phyloP scores from a whole-genome alignment of 129 eudicot genomes.

The Chrysanthemum makinoi region DNA sequence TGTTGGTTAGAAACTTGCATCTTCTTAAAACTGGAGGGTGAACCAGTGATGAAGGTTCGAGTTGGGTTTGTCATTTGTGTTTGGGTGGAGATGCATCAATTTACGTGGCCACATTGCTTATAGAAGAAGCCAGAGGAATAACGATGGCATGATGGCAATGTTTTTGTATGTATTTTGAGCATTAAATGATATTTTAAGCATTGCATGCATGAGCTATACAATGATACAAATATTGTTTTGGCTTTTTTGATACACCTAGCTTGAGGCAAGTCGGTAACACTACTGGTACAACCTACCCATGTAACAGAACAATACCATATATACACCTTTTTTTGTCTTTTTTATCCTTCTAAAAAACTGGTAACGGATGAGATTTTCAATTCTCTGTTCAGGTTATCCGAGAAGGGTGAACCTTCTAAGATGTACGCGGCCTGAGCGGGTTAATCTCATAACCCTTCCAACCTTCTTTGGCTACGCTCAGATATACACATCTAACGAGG shows the following conservation, averaged over 20 bases:
- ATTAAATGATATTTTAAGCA: slow-evolving; percentile 14
- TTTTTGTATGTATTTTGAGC: slow-evolving; percentile 31
- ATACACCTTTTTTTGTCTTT: too few relatives aligned
- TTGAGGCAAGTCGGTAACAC: neutral
- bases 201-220: neutral
- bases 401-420: too few relatives aligned
- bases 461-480: too few relatives aligned
- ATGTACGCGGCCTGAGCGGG: too few relatives aligned
- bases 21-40: slow-evolving; percentile 5
- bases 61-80: neutral
- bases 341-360: too few relatives aligned
- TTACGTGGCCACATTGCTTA: slow-evolving; percentile 21
- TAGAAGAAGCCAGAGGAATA: slow-evolving; percentile 14
- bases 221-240: neutral
- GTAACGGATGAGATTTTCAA: too few relatives aligned
- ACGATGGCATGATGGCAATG: slow-evolving; percentile 15
- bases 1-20: slow-evolving; percentile 14
- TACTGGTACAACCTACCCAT: too few relatives aligned
- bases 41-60: too few relatives aligned
- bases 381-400: too few relatives aligned
- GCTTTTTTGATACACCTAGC: neutral
- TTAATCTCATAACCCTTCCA: too few relatives aligned
- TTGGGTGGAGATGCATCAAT: slow-evolving; percentile 27
- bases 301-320: too few relatives aligned
- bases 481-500: too few relatives aligned